Base-by-base conservation (phyloP, 208 protist species). In the Crithidia acanthocephali region DNA sequence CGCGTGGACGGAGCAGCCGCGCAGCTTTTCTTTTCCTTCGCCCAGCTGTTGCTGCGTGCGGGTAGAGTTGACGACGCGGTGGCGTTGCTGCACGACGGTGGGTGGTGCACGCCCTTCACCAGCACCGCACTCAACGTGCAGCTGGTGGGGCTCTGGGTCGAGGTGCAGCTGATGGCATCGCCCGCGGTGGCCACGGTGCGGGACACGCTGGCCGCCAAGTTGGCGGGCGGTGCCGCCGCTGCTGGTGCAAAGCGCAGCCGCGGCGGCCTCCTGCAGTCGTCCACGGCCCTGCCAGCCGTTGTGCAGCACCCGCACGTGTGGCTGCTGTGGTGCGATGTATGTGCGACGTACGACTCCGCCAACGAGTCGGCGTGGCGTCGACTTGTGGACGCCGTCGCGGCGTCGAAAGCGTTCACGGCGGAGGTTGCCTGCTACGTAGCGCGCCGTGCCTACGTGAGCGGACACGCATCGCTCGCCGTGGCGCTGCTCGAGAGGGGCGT, bases 101-200 rank as follows among this genome's bases (percentile, higher is more conserved):
- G 82, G 35, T 95, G 90, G 90, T 65, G 68, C 68, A 58, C 82
- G 11, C 67, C 75, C 2, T 95, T 95, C 69, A 80, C 79, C 47
- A 81, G 72, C 42, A 15, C 69, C 27, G 65, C 77, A 1, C 70
- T 84, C 33, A 95, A 95, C 64, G 62, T 83, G 33, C 52, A 86
- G 58, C 78, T 95, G 23, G 59, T 95, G 8, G 90, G 90, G 35
- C 35, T 89, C 18, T 68, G 78, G 28, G 63, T 85, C 18, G 90
- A 95, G 79, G 78, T 90, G 59, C 71, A 66, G 28, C 73, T 92
- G 18, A 74, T 85, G 69, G 57, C 74, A 20, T 40, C 28, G 1
- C 2, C 56, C 22, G 48, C 62, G 13, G 37, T 70, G 1, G 22
- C 40, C 16, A 30, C 37, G 5, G 52, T 56, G 45, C 70, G 50